Base-by-base conservation (phyloP, 1,284 basidiomycete genomes). In the Jaminaea rosea region DNA sequence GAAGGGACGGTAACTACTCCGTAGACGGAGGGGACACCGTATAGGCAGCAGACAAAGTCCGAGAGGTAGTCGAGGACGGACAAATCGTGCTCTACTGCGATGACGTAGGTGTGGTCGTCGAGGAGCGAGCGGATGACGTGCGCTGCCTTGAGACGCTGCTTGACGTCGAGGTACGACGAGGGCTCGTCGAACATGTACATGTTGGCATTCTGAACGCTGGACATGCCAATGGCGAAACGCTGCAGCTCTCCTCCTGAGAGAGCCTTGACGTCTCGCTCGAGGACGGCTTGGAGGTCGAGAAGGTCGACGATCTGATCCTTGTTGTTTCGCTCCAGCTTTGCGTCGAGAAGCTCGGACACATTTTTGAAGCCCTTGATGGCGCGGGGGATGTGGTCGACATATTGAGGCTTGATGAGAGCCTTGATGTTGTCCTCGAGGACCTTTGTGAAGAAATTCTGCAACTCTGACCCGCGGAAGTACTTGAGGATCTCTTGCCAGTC, bases 151-250 rank as follows among this genome's bases (percentile, higher is more conserved):
- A 73, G 59, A 69, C 71, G 69, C 58, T 73, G 71, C 62, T 73
- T 73, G 44, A 73, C 71, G 47, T 73, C 71, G 49, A 73, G 62
- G 49, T 73, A 73, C 15, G 67, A 70, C 27, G 71, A 73, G 23
- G 71, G 71, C 55, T 73, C 71, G 57, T 73, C 71, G 36, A 73
- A 73, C 71, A 73, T 73, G 66, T 73, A 73, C 57, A 73, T 62
- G 57, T 73, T 72, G 50, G 71, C 71, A n/a, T 52, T 58, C 56
- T 73, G 71, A 19, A 73, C 62, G 50, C 68, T 71, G 23, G 62
- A 65, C 71, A 73, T 73, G 24, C 68, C 71, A 51, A 73, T 73
- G 27, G 71, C 69, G 55, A 73, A 73, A 23, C 71, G 61, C 58
- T 73, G 71, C 32, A 73, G 58, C 56, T 73, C 71, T 51, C 71